Evolutionary conservation across 441 rosid genomes (phyloP).

Genomic region (Syzygium malaccense): DNA sequence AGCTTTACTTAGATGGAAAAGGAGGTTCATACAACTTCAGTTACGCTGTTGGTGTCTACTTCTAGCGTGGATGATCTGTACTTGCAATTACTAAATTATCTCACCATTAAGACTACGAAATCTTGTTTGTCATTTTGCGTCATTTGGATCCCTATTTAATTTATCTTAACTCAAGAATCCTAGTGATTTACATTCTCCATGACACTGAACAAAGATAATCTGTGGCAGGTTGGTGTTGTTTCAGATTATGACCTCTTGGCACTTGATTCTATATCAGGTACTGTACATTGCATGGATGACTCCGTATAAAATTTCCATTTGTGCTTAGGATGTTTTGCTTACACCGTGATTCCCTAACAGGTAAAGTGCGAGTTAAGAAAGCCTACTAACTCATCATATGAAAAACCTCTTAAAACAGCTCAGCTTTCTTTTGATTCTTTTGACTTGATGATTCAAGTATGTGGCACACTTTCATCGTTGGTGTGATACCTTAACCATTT

Average conservation of each 20-base stretch:
- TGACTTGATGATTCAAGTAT: not conserved
- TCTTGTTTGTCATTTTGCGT: not conserved
- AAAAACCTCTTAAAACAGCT: not conserved
- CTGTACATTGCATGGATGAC: not conserved
- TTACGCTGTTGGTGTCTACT: not conserved
- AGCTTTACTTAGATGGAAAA: not conserved
- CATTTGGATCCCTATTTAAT: not conserved
- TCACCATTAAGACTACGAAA: not conserved
- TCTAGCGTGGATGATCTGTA: not conserved
- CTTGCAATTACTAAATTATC: not conserved
- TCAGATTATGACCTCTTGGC: conserved; percentile 92
- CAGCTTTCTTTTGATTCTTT: not conserved
- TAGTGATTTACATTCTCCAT: not conserved
- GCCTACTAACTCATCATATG: not conserved
- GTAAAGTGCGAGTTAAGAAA: not conserved
- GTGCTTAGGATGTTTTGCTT: not conserved
- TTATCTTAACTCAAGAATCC: not conserved
- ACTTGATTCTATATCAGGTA: conserved; percentile 83
- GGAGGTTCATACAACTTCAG: not conserved
- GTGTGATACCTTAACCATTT: not conserved
- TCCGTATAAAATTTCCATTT: not conserved
- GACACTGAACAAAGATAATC: not conserved
- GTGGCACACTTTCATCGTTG: not conserved
- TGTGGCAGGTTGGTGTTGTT: conserved; percentile 81
- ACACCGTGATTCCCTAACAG: not conserved